Evolutionary conservation across 2,329 filamentous ascomycete species (phyloP), one percentile per base, ranked within the genome.

Genomic region (Fusarium mundagurra): DNA sequence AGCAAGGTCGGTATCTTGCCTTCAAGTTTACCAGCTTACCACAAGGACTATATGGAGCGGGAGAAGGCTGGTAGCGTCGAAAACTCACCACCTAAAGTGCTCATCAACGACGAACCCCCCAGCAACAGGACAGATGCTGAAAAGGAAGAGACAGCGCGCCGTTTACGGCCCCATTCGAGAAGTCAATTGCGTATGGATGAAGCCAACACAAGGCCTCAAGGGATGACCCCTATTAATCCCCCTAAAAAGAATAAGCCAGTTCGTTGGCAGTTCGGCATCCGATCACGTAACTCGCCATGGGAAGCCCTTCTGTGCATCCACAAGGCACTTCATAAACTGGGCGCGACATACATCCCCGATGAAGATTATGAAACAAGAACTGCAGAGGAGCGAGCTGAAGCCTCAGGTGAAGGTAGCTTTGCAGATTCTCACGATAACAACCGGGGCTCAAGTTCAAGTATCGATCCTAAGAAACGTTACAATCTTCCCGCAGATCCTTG

Each of bases 181-280:
- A 92, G 90, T 72, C 88, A 93, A 62, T 83, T 93, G 33, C 90
- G 91, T 60, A 84, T 94, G 6, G 92, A 96, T 72, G 92, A 89
- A 79, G 87, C 83, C 64, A 89, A 80, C 80, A 89, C 84, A 73
- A 86, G 89, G 43, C 90, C 90, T 8, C 88, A 91, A 65, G 87
- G 88, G 27, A 87, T 92, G 85, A 92, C 90, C 6, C 90, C 90
- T 1, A 88, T 91, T 54, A 84, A 87, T 59, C 90, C 91, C 6
- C 82, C 86, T 8, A 94, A 93, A 85, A 95, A 94, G 82, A 84
- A 88, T 10, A 95, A 94, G 79, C 93, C 93, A 3, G 94, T 95
- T 22, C 94, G 96, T 75, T 99, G 96, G 96, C 96, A 99, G 81
- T 99, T 99, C 81, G 96, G 96, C 64, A 99, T 99, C 71, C 91